Conservation (phyloP, 768 basidiomycete genomes). For the Daedaleopsis sinensis region DNA sequence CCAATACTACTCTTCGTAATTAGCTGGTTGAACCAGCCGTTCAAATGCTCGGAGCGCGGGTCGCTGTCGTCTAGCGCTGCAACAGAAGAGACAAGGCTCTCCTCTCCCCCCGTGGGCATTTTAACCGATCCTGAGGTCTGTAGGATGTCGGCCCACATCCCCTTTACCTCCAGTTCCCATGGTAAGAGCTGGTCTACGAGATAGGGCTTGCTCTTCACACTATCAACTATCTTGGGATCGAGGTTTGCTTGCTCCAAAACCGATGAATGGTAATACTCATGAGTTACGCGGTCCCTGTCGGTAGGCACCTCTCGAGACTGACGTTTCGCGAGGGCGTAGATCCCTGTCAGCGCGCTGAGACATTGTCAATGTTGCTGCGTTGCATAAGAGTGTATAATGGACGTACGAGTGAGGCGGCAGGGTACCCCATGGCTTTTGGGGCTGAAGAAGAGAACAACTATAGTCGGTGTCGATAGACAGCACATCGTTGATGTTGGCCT, state of each 20-base stretch:
- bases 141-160: constrained; percentile 48
- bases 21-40: too few species aligned
- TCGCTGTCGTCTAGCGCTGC: too few species aligned
- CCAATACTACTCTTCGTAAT: too few species aligned
- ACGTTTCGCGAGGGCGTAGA: constrained; percentile 50
- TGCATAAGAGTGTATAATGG: not conserved
- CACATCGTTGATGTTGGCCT: constrained; percentile 61
- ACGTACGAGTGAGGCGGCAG: constrained; percentile 67
- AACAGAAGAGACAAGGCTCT: not conserved
- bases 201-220: constrained; percentile 44
- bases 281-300: constrained; percentile 45
- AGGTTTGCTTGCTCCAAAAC: constrained; percentile 49
- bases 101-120: not conserved
- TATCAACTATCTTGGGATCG: constrained; percentile 35
- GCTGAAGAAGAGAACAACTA: constrained; percentile 49
- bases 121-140: constrained; percentile 3
- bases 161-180: constrained; percentile 54
- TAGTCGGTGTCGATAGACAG: constrained; percentile 61
- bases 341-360: constrained; percentile 43
- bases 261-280: constrained; percentile 66
- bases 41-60: too few species aligned
- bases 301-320: constrained; percentile 54
- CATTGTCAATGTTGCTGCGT: not conserved
- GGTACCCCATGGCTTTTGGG: constrained; percentile 61
- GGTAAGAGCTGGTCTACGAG: constrained; percentile 48